phyloP scores from a whole-genome alignment of 768 basidiomycete species.

The Pleurotus giganteus region DNA sequence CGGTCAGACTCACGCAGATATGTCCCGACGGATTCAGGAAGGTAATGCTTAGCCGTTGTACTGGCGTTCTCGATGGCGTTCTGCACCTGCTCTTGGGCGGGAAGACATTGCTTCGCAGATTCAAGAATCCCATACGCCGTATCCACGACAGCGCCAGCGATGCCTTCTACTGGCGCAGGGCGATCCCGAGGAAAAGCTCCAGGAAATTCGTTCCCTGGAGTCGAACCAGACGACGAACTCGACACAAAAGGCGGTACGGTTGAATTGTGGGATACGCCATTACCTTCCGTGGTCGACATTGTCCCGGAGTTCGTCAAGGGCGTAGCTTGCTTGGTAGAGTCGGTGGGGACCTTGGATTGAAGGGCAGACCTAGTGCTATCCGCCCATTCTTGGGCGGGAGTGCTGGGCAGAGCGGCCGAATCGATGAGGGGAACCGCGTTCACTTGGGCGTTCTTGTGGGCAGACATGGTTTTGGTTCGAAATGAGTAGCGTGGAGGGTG shows the following conservation, averaged over 20 bases:
- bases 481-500: background rate
- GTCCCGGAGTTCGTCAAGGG: background rate
- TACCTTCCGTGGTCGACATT: background rate
- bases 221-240: conserved; percentile 1
- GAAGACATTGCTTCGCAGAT: conserved; percentile 19
- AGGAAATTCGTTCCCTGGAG: conserved; percentile 9
- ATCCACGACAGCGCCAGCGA: background rate
- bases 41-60: conserved; percentile 20
- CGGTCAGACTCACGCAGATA: conserved; percentile 14
- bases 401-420: background rate
- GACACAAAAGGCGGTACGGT: background rate
- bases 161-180: background rate
- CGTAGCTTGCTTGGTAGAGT: background rate
- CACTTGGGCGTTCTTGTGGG: background rate
- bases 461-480: conserved; percentile 3
- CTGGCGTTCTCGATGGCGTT: conserved; percentile 17
- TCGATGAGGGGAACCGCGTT: conserved; percentile 6
- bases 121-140: conserved; percentile 6
- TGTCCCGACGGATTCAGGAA: conserved; percentile 10
- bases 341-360: background rate
- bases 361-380: conserved; percentile 3
- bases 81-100: conserved; percentile 20
- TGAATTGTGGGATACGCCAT: background rate
- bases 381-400: conserved; percentile 11
- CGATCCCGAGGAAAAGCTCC: conserved; percentile 11